phyloP scores from a whole-genome alignment of 1,284 basidiomycete genomes.

The Gomphus bonarii region DNA sequence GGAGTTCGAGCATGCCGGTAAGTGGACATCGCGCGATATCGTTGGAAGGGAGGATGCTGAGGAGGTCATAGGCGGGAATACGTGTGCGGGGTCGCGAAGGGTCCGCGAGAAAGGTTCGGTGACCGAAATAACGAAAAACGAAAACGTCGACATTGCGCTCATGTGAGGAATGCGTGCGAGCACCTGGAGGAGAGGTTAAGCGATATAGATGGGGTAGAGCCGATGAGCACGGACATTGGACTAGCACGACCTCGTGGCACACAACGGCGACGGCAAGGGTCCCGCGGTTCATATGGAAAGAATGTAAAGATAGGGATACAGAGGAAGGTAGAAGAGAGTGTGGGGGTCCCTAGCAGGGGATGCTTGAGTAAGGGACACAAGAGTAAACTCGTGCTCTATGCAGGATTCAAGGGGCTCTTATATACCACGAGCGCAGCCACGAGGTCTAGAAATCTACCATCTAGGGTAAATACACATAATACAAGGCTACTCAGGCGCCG shows the following conservation, averaged over 20 bases:
- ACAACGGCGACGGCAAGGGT: constrained; percentile 55
- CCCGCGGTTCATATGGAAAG: constrained; percentile 33
- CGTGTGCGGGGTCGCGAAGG: constrained; percentile 41
- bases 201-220: neutral
- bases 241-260: constrained; percentile 50
- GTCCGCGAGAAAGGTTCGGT: constrained; percentile 49
- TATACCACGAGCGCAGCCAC: neutral
- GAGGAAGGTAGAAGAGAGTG: constrained; percentile 2
- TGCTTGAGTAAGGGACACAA: too few relatives aligned
- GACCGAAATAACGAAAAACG: constrained; percentile 49
- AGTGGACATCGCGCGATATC: constrained; percentile 23
- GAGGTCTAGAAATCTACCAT: too few relatives aligned
- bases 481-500: too few relatives aligned
- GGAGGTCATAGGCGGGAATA: constrained; percentile 43
- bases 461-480: too few relatives aligned
- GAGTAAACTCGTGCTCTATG: too few relatives aligned
- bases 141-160: constrained; percentile 54
- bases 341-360: neutral
- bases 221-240: constrained; percentile 39
- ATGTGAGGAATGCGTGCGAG: constrained; percentile 36
- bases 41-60: constrained; percentile 42
- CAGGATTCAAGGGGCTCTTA: neutral
- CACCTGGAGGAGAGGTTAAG: constrained; percentile 27
- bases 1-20: constrained; percentile 50
- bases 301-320: constrained; percentile 4